Percentiles rank a stretch among this genome's conserved stretches.
phyloP scores from a whole-genome alignment of 2,329 filamentous ascomycete genomes.

The Sclerotinia trifoliorum region DNA sequence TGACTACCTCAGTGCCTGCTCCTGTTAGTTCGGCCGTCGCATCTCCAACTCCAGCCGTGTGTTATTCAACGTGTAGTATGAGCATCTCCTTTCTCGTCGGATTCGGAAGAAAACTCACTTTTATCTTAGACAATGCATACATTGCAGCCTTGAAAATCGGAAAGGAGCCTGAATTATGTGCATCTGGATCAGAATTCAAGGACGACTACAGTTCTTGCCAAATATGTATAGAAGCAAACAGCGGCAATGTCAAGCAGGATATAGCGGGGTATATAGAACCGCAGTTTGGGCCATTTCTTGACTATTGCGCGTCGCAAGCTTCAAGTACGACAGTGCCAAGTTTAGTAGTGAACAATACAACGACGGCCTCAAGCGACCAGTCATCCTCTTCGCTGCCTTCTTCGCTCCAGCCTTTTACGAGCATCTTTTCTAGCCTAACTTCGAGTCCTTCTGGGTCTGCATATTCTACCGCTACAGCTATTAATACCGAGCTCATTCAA shows the following conservation, averaged over 20 bases:
- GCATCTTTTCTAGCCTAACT: too few species aligned
- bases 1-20: too few species aligned
- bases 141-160: not conserved
- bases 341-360: not conserved
- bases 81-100: not conserved
- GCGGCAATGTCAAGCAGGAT: not conserved
- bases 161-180: not conserved
- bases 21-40: too few species aligned
- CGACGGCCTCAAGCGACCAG: not conserved
- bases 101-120: not conserved
- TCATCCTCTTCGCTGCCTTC: not conserved
- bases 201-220: not conserved
- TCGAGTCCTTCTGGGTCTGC: not conserved
- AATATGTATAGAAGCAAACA: not conserved
- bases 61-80: not conserved
- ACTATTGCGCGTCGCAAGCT: not conserved
- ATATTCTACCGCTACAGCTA: not conserved
- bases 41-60: not conserved
- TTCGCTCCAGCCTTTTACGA: not conserved
- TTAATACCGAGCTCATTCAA: not conserved
- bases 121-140: not conserved
- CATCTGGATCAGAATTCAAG: not conserved
- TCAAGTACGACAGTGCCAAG: not conserved
- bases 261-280: not conserved
- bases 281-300: not conserved